Base-by-base conservation (phyloP, 1,139 yeast genomes). In the Diutina neorugosa region DNA sequence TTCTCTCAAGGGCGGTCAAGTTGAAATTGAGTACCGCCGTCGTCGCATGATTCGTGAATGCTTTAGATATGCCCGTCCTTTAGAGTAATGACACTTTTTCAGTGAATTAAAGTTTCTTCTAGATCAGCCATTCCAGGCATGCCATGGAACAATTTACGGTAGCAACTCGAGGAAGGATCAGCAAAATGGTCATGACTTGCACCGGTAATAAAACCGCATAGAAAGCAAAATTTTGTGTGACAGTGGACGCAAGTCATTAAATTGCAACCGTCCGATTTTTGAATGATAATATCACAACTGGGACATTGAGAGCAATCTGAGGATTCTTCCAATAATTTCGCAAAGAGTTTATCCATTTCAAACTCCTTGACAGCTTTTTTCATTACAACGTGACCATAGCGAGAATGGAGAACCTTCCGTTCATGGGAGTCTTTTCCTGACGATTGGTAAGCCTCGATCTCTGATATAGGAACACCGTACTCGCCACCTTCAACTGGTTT, bases 191-290 rank as follows among this genome's bases (percentile, higher is more conserved):
- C 70, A 83, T 0, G 84, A 83, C 52, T 76, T 72, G 5, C 60
- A 63, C 1, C 64, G 62, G 25, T 64, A 64, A 52, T 81, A 66
- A 61, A 62, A 0, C 82, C 83, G 65, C 90, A 84, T 18, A 80
- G 57, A 57, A 76, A 80, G 60, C 90, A 84, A 59, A 83, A 83
- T 52, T 64, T 62, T 0, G 76, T 69, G 8, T 61, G 60, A 58
- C 89, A 84, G 5, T 73, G 66, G 0, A 72, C 59, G 60, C 90
- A 83, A 34, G 70, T 73, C 84, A 84, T 82, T 60, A 81, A 82
- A 61, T 84, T 82, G 62, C 90, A 84, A 2, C 90, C 90, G 59
- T 80, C 85, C 16, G 74, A 66, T 57, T 80, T 74, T 56, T 82
- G 82, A n/a, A 81, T 77, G 2, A 76, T 76, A 1, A 77, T 62